Evolutionary conservation across 2,329 filamentous ascomycete species (phyloP).

Genomic region (Talaromyces pinophilus): DNA sequence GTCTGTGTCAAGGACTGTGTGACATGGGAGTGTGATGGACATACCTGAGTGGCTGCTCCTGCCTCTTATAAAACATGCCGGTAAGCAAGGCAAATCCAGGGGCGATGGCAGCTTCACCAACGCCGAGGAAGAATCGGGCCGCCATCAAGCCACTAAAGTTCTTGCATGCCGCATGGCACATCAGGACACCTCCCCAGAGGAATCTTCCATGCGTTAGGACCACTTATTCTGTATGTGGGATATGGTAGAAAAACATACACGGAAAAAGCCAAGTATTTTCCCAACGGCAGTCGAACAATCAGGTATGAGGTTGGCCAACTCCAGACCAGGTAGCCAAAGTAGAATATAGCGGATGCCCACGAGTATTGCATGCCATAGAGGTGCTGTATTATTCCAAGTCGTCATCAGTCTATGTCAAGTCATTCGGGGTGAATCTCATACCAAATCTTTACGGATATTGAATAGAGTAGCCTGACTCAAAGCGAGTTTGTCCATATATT

Average conservation of each 20-base stretch:
- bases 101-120: slow-evolving; percentile 55
- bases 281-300: slow-evolving; percentile 14
- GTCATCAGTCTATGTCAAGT: neutral
- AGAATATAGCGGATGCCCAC: slow-evolving; percentile 15
- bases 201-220: neutral
- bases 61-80: slow-evolving; percentile 49
- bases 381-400: neutral
- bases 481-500: slow-evolving; percentile 36
- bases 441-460: slow-evolving; percentile 30
- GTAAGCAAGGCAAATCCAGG: slow-evolving; percentile 49
- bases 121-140: slow-evolving; percentile 55
- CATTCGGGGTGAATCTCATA: slow-evolving; percentile 12
- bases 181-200: slow-evolving; percentile 51
- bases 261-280: slow-evolving; percentile 15
- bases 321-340: slow-evolving; percentile 20
- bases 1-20: neutral
- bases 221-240: too few relatives aligned
- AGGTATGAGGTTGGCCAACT: slow-evolving; percentile 9
- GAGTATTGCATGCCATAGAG: slow-evolving; percentile 17
- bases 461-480: slow-evolving; percentile 35
- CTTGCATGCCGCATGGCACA: slow-evolving; percentile 50
- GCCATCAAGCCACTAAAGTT: slow-evolving; percentile 51
- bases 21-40: neutral
- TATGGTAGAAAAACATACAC: neutral
- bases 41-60: slow-evolving; percentile 51